Evolutionary conservation across 2,329 filamentous ascomycete species (phyloP).

Genomic region (Orbilia blumenaviensis): DNA sequence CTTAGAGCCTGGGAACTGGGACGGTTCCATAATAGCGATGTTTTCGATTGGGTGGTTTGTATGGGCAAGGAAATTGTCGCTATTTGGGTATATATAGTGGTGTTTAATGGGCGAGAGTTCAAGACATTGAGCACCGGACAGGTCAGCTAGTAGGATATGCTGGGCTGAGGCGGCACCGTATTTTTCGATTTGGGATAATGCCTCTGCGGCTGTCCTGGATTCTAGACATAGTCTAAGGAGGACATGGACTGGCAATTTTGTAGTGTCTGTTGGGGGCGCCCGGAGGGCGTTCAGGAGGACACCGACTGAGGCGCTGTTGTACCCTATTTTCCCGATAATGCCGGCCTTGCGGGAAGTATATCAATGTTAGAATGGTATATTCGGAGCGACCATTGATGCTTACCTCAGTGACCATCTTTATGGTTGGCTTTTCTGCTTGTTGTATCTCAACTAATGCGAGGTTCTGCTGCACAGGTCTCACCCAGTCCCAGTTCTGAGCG

Average conservation of each 20-base stretch:
- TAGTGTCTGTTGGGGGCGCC: constrained; percentile 66
- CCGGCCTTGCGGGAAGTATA: constrained; percentile 60
- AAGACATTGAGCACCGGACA: constrained; percentile 62
- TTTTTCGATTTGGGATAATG: constrained; percentile 62
- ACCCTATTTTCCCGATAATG: constrained; percentile 73
- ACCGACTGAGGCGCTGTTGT: constrained; percentile 70
- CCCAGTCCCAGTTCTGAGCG: constrained; percentile 72
- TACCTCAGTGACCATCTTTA: constrained; percentile 69
- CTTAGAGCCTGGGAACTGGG: constrained; percentile 59
- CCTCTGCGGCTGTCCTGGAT: constrained; percentile 63
- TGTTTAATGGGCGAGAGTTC: constrained; percentile 61
- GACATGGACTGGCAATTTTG: constrained; percentile 70
- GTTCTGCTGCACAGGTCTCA: constrained; percentile 64
- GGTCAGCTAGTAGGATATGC: constrained; percentile 66
- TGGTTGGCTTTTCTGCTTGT: constrained; percentile 63
- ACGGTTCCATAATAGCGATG: constrained; percentile 58
- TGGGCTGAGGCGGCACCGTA: constrained; percentile 65
- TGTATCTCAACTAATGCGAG: constrained; percentile 65
- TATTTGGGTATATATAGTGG: constrained; percentile 6
- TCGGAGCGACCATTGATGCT: not conserved
- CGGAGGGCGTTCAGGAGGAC: constrained; percentile 71
- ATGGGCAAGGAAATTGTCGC: constrained; percentile 57
- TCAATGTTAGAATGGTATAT: not conserved
- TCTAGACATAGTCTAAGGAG: constrained; percentile 69
- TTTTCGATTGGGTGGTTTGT: constrained; percentile 63